phyloP scores from a whole-genome alignment of 2,329 filamentous ascomycete genomes.

The Beauveria pseudobassiana region DNA sequence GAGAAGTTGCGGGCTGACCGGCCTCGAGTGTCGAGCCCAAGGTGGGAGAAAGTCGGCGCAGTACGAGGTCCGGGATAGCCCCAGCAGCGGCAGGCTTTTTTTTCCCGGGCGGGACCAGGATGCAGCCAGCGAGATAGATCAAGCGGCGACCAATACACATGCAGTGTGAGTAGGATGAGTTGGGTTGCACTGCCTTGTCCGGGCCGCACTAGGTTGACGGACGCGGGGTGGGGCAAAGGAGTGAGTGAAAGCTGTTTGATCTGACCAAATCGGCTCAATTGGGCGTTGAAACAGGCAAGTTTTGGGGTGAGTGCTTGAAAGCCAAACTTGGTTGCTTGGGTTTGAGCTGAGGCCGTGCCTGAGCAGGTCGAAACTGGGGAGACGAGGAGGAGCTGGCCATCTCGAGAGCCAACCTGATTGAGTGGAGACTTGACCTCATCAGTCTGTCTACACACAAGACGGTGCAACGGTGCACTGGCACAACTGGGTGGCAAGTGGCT shows the following conservation, averaged over 20 bases:
- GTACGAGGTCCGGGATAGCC: conserved; percentile 1
- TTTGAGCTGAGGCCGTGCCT: background rate
- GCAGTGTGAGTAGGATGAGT: background rate
- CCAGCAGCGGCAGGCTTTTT: background rate
- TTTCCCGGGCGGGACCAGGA: background rate
- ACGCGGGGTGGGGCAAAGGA: background rate
- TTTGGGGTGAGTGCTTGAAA: background rate
- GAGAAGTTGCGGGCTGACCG: background rate
- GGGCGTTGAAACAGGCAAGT: background rate
- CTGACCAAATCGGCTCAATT: background rate
- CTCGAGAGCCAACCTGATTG: too few species aligned
- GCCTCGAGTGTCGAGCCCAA: background rate
- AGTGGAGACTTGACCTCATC: too few species aligned
- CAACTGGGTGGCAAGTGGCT: too few species aligned
- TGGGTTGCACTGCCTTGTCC: background rate
- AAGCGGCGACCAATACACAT: background rate
- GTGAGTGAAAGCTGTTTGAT: background rate
- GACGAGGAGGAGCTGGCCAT: too few species aligned
- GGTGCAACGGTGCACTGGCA: too few species aligned
- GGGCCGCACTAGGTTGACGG: background rate
- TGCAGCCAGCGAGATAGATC: background rate
- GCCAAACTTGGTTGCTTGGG: too few species aligned
- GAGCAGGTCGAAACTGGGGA: background rate
- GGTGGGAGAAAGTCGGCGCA: background rate
- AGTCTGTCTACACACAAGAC: too few species aligned